phyloP scores from a whole-genome alignment of 2,329 filamentous ascomycete genomes.

The Cordyceps farinosa region DNA sequence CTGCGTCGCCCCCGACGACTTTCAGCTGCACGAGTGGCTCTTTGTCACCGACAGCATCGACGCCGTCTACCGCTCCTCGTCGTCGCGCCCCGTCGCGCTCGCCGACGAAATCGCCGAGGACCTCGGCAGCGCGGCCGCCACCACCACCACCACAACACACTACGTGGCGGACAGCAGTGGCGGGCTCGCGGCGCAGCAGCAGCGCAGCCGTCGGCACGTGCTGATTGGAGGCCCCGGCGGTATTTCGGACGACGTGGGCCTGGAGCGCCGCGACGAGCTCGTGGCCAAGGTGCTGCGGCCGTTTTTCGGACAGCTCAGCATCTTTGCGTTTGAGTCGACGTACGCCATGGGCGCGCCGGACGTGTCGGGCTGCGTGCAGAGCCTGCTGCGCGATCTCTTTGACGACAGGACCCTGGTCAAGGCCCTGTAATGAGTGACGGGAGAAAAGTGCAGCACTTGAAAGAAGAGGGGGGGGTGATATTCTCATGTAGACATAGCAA shows the following conservation, averaged over 20 bases:
- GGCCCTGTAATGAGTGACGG: slow-evolving; percentile 41
- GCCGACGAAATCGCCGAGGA: slow-evolving; percentile 82
- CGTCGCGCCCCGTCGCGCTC: slow-evolving; percentile 68
- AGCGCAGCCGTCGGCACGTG: slow-evolving; percentile 27
- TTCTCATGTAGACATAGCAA: not conserved
- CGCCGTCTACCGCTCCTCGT: slow-evolving; percentile 76
- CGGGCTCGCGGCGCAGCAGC: slow-evolving; percentile 29
- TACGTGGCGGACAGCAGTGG: slow-evolving; percentile 22
- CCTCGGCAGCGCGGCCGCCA: slow-evolving; percentile 47
- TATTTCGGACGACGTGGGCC: slow-evolving; percentile 51
- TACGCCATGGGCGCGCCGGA: slow-evolving; percentile 79
- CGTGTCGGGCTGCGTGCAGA: slow-evolving; percentile 57
- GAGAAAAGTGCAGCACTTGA: not conserved
- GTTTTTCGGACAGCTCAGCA: slow-evolving; percentile 88
- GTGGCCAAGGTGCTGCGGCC: slow-evolving; percentile 76
- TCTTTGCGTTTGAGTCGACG: slow-evolving; percentile 87
- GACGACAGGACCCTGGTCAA: slow-evolving; percentile 69
- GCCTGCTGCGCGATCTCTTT: slow-evolving; percentile 71
- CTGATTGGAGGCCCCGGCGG: slow-evolving; percentile 35
- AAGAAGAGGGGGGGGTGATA: not conserved
- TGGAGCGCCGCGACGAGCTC: slow-evolving; percentile 64
- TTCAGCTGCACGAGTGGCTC: slow-evolving; percentile 97
- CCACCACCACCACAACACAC: slow-evolving; percentile 16
- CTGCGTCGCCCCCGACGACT: slow-evolving; percentile 85
- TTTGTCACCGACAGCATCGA: slow-evolving; percentile 97